Base-by-base conservation (phyloP, 176 grass and related monocot species). In the Urochloa ruziziensis region DNA sequence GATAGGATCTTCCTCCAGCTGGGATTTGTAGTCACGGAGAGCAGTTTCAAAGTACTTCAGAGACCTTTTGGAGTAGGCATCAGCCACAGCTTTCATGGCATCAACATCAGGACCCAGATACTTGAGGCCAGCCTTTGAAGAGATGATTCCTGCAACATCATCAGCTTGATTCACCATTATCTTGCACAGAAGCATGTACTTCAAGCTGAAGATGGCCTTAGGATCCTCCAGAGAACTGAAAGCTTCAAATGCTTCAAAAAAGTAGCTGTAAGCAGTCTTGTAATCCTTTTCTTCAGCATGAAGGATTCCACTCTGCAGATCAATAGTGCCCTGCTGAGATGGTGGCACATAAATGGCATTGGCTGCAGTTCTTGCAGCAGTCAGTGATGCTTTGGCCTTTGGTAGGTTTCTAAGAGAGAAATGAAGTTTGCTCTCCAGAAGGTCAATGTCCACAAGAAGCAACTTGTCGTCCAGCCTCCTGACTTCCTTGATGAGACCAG, bases 221-320 rank as follows among this genome's bases (percentile, higher is more conserved):
- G 89, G 80, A 77, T 91, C 92, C 74, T 91, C 92, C 27, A 94
- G 83, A n/a, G 89, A 80, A 86, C 77, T 91, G 73, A 94, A 94
- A 23, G 92, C 92, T 84, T 94, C 92, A 82, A 92, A 94, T 35
- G 94, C 94, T 83, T 97, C 94, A 37, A 97, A 94, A 76, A 94
- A 97, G 81, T 97, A 97, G 81, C 94, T 94, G 78, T 97, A 97
- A 15, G 71, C 91, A 43, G 91, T 97, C 75, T 97, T 97, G 78
- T 97, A 94, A 62, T 94, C 94, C 79, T 97, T 97, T 67, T 97
- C 94, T 67, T 97, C 94, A 1, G 89, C 94, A 86, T 94, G 91
- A 63, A 97, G 92, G 64, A 97, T 94, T 10, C 91, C 91, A 42
- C 89, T 94, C 75, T 94, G 91, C 72, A 91, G 77, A 84, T 97